These are phyloP conservation scores for Whalleya microplaca DNA, from an alignment of 2,329 filamentous ascomycete species.

Conservation along the genomic window DNA sequence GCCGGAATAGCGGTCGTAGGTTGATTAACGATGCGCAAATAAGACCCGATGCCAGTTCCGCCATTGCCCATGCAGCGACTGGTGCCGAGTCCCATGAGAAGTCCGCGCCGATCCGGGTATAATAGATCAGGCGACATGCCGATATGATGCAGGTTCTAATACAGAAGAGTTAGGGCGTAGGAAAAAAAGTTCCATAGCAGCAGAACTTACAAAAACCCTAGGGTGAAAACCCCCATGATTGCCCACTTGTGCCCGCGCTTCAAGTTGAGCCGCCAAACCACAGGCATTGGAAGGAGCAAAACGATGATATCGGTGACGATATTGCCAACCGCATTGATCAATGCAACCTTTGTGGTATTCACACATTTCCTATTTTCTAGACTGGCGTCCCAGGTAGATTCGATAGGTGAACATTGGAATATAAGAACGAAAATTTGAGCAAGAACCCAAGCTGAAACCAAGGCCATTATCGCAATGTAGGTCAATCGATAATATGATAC, in stretches of 20 bases:
- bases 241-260: conserved; percentile 25
- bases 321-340: conserved; percentile 28
- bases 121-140: conserved; percentile 26
- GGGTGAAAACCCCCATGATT: conserved; percentile 23
- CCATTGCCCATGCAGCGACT: conserved; percentile 24
- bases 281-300: conserved; percentile 29
- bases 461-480: conserved; percentile 18
- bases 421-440: conserved; percentile 25
- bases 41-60: conserved; percentile 26
- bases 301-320: conserved; percentile 28
- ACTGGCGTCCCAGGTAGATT: conserved; percentile 14
- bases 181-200: not conserved
- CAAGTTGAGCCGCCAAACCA: conserved; percentile 26
- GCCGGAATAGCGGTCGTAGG: conserved; percentile 24
- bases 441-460: conserved; percentile 26
- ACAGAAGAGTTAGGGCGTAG: not conserved
- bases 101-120: conserved; percentile 14
- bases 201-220: conserved; percentile 29
- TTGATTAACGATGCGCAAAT: conserved; percentile 28
- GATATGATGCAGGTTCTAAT: conserved; percentile 28
- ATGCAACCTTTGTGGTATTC: conserved; percentile 16
- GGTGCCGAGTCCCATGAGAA: conserved; percentile 19
- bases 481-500: conserved; percentile 21
- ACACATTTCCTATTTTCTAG: conserved; percentile 11
- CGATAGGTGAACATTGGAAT: conserved; percentile 24